These are phyloP conservation scores for Astrothelium subdiscretum DNA, from an alignment of 495 filamentous ascomycete species.

Conservation along the genomic window DNA sequence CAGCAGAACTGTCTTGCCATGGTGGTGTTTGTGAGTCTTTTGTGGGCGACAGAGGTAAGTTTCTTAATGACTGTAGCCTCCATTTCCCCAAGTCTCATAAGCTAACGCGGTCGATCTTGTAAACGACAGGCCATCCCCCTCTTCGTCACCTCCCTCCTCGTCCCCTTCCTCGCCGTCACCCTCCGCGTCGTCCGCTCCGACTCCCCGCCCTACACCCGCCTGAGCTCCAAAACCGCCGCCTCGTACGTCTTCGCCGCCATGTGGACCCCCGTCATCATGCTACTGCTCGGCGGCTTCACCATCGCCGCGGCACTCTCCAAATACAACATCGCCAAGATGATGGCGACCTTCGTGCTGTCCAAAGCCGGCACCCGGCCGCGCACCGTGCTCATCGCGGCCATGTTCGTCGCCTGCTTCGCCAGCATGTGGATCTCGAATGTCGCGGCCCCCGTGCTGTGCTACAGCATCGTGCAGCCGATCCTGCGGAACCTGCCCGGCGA, in stretches of 20 bases:
- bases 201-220: slow-evolving; percentile 52
- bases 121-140: slow-evolving; percentile 96
- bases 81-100: neutral
- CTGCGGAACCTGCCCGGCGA: slow-evolving; percentile 83
- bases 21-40: slow-evolving; percentile 81
- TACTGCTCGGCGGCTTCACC: slow-evolving; percentile 91
- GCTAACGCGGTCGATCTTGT: too few relatives aligned
- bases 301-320: slow-evolving; percentile 93
- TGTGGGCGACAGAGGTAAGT: slow-evolving; percentile 91
- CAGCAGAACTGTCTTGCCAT: slow-evolving; percentile 95
- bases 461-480: slow-evolving; percentile 92
- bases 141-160: slow-evolving; percentile 88
- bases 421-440: slow-evolving; percentile 99
- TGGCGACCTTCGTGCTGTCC: slow-evolving; percentile 93
- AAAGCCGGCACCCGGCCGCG: slow-evolving; percentile 86
- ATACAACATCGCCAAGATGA: slow-evolving; percentile 91
- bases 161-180: slow-evolving; percentile 86
- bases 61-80: neutral
- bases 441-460: slow-evolving; percentile 95
- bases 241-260: slow-evolving; percentile 81
- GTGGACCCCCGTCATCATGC: slow-evolving; percentile 99
- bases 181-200: slow-evolving; percentile 74
- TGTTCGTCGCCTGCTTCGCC: slow-evolving; percentile 95
- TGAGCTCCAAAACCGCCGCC: slow-evolving; percentile 64
- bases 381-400: slow-evolving; percentile 83